Conservation (phyloP, 331 rosid species). For the Dryas integrifolia region DNA sequence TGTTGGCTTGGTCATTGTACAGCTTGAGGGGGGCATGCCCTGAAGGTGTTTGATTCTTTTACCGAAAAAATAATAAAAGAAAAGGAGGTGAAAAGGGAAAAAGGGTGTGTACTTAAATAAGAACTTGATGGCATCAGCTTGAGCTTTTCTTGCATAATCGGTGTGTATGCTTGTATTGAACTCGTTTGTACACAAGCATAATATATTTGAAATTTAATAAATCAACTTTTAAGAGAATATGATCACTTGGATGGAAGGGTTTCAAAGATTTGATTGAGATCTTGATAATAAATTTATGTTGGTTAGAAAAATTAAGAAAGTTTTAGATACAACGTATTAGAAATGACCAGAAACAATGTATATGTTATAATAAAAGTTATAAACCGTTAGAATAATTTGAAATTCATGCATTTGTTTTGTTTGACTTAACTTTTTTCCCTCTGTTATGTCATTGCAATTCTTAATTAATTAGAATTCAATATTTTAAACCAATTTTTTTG, state of each 20-base stretch:
- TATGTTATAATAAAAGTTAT: background rate
- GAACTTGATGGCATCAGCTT: conserved; percentile 12
- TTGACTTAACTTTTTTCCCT: no score
- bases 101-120: background rate
- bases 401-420: no score
- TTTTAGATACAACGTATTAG: background rate
- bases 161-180: background rate
- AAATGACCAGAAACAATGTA: background rate
- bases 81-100: background rate
- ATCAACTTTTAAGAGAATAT: background rate
- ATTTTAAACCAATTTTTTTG: no score
- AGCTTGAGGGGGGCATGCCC: background rate
- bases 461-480: no score
- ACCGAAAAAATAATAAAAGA: background rate
- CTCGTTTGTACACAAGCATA: background rate
- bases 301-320: no score
- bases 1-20: conserved; percentile 30
- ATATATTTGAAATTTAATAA: background rate
- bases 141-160: background rate
- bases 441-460: no score
- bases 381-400: no score
- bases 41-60: background rate
- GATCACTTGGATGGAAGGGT: no score
- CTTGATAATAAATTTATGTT: no score
- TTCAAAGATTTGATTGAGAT: no score